A percentile compares a stretch with the other conserved stretches of the same genome.
Conservation (phyloP, 257 asterid genomes). For the Salvia splendens region DNA sequence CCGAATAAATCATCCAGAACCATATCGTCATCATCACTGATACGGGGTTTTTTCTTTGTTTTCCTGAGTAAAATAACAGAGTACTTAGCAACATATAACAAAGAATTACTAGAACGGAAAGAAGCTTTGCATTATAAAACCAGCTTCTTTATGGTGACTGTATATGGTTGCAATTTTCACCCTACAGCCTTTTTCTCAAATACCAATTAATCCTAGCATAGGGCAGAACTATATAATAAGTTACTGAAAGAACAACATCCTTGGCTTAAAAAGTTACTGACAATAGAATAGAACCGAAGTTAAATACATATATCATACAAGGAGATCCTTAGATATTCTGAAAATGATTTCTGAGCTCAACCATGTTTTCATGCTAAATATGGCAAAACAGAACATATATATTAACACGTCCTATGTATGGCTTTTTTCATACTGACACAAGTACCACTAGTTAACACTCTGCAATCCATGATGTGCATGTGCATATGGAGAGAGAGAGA, state of each 20-base stretch:
- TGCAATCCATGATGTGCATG: background rate
- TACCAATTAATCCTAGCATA: background rate
- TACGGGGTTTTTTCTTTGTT: constrained; percentile 38
- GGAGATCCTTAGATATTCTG: constrained; percentile 8
- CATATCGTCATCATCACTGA: constrained; percentile 33
- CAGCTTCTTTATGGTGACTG: background rate
- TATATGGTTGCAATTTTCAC: background rate
- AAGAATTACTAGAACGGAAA: constrained; percentile 3
- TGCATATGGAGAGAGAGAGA: constrained; percentile 26
- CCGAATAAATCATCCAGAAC: constrained; percentile 29
- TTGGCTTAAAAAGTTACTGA: background rate
- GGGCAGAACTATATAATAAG: background rate
- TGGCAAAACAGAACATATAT: background rate
- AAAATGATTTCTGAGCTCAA: background rate
- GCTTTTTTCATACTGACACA: constrained; percentile 3
- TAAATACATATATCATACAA: background rate
- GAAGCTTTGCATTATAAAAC: constrained; percentile 5
- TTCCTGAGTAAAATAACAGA: constrained; percentile 40
- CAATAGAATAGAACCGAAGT: background rate
- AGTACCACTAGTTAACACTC: constrained; percentile 10
- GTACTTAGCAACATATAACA: background rate
- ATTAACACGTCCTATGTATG: background rate
- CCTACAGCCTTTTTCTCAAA: background rate
- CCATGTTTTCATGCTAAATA: background rate
- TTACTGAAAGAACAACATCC: background rate